Base-by-base conservation (phyloP, 768 basidiomycete genomes). In the Rhodotorula babjevae region DNA sequence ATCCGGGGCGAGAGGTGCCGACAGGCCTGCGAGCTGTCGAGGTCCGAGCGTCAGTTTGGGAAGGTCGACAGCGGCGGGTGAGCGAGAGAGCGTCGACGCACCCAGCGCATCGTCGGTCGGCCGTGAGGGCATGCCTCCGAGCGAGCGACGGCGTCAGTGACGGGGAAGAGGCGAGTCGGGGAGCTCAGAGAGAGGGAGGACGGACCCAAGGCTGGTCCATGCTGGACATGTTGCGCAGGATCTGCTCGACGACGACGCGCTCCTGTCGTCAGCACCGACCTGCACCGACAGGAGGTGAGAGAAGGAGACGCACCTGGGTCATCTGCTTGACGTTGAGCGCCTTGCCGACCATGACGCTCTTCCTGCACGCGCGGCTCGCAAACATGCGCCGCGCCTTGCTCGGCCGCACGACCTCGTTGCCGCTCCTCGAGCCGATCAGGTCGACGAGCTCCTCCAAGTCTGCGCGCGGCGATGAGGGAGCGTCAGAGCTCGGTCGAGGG, bases 351-450 rank as follows among this genome's bases (percentile, higher is more conserved):
- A 98, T 99, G 55, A 96, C 88, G 80, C 93, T 97, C 83, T 91
- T 93, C 74, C 95, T 81, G 81, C 96, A 99, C 0, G 96, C 96
- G 49, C 94, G 86, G 86, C 89, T 91, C 0, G 96, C 96, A 79
- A 99, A 97, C 94, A 99, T 97, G 10, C 88, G 85, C 25, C 93
- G 86, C 25, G 91, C 92, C 80, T 98, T 98, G 25, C 90, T 89
- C 79, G 93, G 96, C 31, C 96, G 85, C 0, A 96, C 91, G 86
- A 92, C 90, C 77, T 89, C 87, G 4, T 91, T 90, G 0, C 84
- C 80, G 0, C 92, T 88, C 15, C 85, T 84, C 77, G 94, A 90
- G 50, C 87, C 87, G 82, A 99, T 84, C 23, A 95, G 82, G 76
- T 94, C 87, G 33, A 99, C 85, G 16, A 99, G 84, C 78, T 98